phyloP scores from a whole-genome alignment of 2,329 filamentous ascomycete species.

The Arthrobotrys entomopaga region DNA sequence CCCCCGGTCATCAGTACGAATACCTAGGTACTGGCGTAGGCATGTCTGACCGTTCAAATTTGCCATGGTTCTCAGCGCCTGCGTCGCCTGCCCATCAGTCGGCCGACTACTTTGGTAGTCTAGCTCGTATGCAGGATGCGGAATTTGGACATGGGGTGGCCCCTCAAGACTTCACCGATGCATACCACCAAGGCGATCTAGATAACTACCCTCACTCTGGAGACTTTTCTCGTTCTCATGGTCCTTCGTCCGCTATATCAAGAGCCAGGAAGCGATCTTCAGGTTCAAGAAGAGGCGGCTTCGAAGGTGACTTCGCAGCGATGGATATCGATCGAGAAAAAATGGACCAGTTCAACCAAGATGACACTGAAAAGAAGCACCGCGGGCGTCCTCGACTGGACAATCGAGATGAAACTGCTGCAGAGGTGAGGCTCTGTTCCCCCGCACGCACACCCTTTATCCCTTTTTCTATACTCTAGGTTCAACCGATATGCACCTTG shows the following conservation, averaged over 20 bases:
- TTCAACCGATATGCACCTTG: constrained; percentile 36
- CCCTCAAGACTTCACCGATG: constrained; percentile 54
- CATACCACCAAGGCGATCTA: constrained; percentile 54
- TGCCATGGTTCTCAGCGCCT: constrained; percentile 55
- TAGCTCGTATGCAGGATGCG: constrained; percentile 54
- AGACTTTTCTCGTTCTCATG: constrained; percentile 47
- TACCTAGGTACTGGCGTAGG: constrained; percentile 52
- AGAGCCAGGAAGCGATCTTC: constrained; percentile 52
- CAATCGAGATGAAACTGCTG: constrained; percentile 79
- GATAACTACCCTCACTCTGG: constrained; percentile 53
- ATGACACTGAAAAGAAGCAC: constrained; percentile 69
- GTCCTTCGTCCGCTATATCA: constrained; percentile 49
- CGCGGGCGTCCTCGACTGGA: constrained; percentile 80
- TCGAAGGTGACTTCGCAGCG: constrained; percentile 50
- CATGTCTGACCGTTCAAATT: constrained; percentile 55
- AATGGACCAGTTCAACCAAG: constrained; percentile 59
- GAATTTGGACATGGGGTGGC: constrained; percentile 54
- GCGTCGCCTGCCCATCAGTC: constrained; percentile 54
- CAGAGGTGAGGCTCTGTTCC: constrained; percentile 71
- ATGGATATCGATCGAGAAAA: constrained; percentile 54
- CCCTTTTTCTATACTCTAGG: constrained; percentile 24
- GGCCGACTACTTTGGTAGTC: constrained; percentile 52
- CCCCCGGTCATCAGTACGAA: constrained; percentile 55
- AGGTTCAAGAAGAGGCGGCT: constrained; percentile 52
- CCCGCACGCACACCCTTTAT: constrained; percentile 51